Base-by-base conservation (phyloP, 345 rosid species). In the Gossypium raimondii region DNA sequence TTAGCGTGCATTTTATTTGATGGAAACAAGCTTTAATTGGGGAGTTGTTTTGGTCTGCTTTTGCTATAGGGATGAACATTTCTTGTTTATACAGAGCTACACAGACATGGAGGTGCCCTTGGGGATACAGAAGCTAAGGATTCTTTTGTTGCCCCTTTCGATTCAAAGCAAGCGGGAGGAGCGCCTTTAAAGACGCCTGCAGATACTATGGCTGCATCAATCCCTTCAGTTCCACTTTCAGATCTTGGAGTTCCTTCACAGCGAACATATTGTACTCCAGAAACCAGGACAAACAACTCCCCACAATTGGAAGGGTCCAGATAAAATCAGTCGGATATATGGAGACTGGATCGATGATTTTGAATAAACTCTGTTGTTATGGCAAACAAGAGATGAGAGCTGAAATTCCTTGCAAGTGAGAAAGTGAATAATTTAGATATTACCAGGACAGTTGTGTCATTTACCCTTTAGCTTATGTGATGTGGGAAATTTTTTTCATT, bases 271-370 rank as follows among this genome's bases (percentile, higher is more conserved):
- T 25, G 81, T 88, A 63, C 76, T 85, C 7, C 98, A 93, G 75
- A 86, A 89, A 84, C 85, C 98, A 7, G 96, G 97, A 59, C 97
- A 91, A 68, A 90, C 97, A 80, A 75, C 91, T 73, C 90, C 83
- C 81, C 90, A 91, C 75, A 95, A 93, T 78, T 95, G 99, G 99
- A 95, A 93, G 77, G 99, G 99, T 67, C 99, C 99, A 0, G 96
- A 89, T 45, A 95, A 88, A 85, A 93, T 91, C 78, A 95, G 97
- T 85, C 81, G 97, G 85, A 95, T 95, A 87, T 94, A 95, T 18
- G 99, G 99, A 64, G 99, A 95, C 82, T 95, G 99, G 99, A 90
- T 95, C 22, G 98, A 95, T 63, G 99, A 93, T 58, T 69, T 89
- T 12, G 97, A 92, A 82, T 92, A 79, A 86, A 81, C 53, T 22